Percentiles rank a stretch among this genome's conserved stretches.
Evolutionary conservation across 441 rosid genomes (phyloP).

Genomic region (Euphorbia celastroides): DNA sequence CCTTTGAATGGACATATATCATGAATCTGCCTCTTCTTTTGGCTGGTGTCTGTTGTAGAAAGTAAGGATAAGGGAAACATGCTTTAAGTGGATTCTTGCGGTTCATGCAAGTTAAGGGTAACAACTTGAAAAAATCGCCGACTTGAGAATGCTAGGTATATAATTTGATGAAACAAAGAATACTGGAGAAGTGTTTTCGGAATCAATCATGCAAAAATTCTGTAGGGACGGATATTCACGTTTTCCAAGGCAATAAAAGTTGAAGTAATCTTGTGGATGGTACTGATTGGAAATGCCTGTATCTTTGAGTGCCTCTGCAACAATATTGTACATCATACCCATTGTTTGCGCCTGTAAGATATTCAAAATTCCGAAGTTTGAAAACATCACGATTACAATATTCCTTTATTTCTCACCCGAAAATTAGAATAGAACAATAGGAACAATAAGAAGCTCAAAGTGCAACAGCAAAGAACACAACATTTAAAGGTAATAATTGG

Average conservation of each 20-base stretch:
- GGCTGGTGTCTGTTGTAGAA: conserved; percentile 30
- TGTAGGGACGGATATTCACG: conserved; percentile 36
- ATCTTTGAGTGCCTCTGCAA: conserved; percentile 45
- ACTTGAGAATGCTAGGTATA: too few species aligned
- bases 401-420: too few species aligned
- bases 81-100: too few species aligned
- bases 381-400: too few species aligned
- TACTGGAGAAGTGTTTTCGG: conserved; percentile 30
- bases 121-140: too few species aligned
- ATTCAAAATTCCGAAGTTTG: too few species aligned
- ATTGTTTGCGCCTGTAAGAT: conserved; percentile 79
- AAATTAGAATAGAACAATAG: conserved; percentile 8
- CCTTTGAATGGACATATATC: conserved; percentile 83
- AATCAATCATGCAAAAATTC: conserved; percentile 12
- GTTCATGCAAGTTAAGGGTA: too few species aligned
- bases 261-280: conserved; percentile 82
- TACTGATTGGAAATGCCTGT: conserved; percentile 39
- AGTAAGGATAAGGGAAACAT: not conserved
- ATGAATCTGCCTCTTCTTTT: conserved; percentile 53
- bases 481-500: too few species aligned
- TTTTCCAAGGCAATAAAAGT: conserved; percentile 87
- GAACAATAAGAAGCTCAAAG: not conserved
- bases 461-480: too few species aligned
- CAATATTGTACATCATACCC: conserved; percentile 74
- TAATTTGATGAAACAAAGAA: too few species aligned